Base-by-base conservation (phyloP, 345 rosid species). In the Raphanus raphanistrum region DNA sequence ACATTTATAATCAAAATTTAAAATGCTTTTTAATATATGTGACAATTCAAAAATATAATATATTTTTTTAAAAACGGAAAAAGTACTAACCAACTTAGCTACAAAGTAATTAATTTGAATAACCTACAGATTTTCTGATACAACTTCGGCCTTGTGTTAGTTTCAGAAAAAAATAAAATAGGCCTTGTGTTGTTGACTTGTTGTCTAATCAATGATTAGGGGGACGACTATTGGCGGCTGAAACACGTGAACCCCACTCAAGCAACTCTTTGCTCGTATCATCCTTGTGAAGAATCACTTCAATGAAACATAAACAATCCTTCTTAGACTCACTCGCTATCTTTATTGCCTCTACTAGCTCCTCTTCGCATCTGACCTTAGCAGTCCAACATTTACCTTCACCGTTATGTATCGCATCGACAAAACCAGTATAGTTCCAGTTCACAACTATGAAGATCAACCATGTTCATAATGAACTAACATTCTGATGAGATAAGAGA, bases 231-330 rank as follows among this genome's bases (percentile, higher is more conserved):
- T 65, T 65, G 8, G 69, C 69, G 1, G 52, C 52, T 65, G 69
- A 5, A 11, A 65, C 69, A 26, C 54, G 69, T 25, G 69, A 65
- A 26, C 32, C 69, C 69, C 69, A 38, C 6, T 36, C 69, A 4
- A 65, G 69, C 69, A 65, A 65, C 69, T 65, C 69, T 25, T 65
- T 65, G 69, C 69, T 65, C 1, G 69, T 65, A 11, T 38, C 69
- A 65, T 65, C 69, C 31, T 11, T 66, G 8, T 66, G 33, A 66
- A 66, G 32, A 21, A 66, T 64, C 52, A 64, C 68, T 41, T 66
- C 54, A 66, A 41, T 66, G 55, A 66, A 66, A 41, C 70, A 66
- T 41, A 66, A 66, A 41, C 33, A 41, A 66, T 41, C 55, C 21
- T 41, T 66, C 33, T 66, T 66, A 5, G 70, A 17, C 12, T 17